A percentile compares a stretch with the other conserved stretches of the same genome.
phyloP scores from a whole-genome alignment of 2,329 filamentous ascomycete genomes.

The Chaetomium sp. region DNA sequence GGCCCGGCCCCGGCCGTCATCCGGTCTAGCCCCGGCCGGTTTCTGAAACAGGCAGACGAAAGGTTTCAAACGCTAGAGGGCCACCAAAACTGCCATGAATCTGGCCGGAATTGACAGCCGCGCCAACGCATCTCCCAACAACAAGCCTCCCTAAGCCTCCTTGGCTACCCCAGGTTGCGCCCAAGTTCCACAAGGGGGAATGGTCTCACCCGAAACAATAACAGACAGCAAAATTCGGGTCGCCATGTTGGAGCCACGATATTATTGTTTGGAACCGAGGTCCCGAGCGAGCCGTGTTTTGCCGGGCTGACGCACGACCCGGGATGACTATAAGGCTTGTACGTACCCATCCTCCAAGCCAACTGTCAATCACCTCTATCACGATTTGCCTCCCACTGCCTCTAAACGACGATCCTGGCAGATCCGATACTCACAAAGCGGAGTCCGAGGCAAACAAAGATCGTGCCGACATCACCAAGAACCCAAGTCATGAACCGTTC shows the following conservation, averaged over 20 bases:
- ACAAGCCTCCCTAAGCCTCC: background rate
- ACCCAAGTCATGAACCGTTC: slow-evolving; percentile 30
- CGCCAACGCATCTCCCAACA: background rate
- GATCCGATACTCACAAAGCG: slow-evolving; percentile 6
- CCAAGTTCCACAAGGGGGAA: background rate
- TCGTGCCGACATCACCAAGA: background rate
- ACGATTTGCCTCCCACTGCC: slow-evolving; percentile 8
- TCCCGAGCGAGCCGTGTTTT: slow-evolving; percentile 21
- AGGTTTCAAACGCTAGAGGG: slow-evolving; percentile 20
- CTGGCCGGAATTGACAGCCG: background rate
- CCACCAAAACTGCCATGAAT: background rate
- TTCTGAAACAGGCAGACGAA: slow-evolving; percentile 23
- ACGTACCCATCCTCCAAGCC: slow-evolving; percentile 14
- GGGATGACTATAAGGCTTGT: slow-evolving; percentile 27
- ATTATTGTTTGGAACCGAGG: slow-evolving; percentile 16
- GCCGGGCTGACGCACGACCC: slow-evolving; percentile 14
- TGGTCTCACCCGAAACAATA: slow-evolving; percentile 5
- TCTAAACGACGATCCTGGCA: slow-evolving; percentile 16
- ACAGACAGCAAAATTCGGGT: background rate
- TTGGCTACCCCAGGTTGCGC: background rate
- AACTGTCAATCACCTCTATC: slow-evolving; percentile 17
- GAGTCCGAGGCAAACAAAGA: background rate
- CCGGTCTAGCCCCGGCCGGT: slow-evolving; percentile 13
- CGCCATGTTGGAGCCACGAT: background rate
- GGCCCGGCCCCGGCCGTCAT: slow-evolving; percentile 13